A percentile compares a stretch with the other conserved stretches of the same genome.
Conservation (phyloP, 2,329 filamentous ascomycete species). For the Reticulascus tulasneorum region DNA sequence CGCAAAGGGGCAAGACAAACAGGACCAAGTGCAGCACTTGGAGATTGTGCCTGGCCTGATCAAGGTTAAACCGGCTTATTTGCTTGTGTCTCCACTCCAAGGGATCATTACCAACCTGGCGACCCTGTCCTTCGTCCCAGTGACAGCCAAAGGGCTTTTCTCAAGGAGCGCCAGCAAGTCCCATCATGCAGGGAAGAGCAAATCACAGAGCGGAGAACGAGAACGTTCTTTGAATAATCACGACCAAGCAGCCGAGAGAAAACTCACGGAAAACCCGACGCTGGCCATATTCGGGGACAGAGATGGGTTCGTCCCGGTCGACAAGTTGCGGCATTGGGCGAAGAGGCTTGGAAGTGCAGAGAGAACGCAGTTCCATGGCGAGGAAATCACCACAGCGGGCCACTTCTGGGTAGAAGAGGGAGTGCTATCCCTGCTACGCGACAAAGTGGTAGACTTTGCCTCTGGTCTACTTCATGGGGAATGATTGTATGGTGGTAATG, state of each 20-base stretch:
- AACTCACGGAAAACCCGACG: slow-evolving; percentile 56
- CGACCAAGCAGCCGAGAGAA: slow-evolving; percentile 38
- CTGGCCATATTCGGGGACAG: slow-evolving; percentile 71
- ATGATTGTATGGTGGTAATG: not conserved
- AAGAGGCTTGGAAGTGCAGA: slow-evolving; percentile 41
- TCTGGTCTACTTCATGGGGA: slow-evolving; percentile 11
- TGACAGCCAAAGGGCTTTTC: slow-evolving; percentile 15
- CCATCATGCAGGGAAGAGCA: too few relatives aligned
- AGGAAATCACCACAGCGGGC: slow-evolving; percentile 50
- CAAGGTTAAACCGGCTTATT: slow-evolving; percentile 44
- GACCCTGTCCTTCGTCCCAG: slow-evolving; percentile 53
- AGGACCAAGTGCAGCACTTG: slow-evolving; percentile 22
- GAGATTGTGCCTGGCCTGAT: slow-evolving; percentile 29
- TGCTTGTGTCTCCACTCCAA: slow-evolving; percentile 66
- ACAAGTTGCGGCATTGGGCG: slow-evolving; percentile 65
- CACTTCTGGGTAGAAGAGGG: slow-evolving; percentile 62
- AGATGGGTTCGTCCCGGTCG: slow-evolving; percentile 68
- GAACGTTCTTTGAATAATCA: too few relatives aligned
- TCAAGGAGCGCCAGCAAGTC: slow-evolving; percentile 10
- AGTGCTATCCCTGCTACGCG: slow-evolving; percentile 33
- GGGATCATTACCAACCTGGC: slow-evolving; percentile 57
- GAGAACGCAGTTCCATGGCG: slow-evolving; percentile 41
- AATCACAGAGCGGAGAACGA: too few relatives aligned
- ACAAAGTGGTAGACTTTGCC: slow-evolving; percentile 24
- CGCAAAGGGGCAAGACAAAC: slow-evolving; percentile 16